Base-by-base conservation (phyloP, 495 filamentous ascomycete genomes). In the Bacidia gigantensis region DNA sequence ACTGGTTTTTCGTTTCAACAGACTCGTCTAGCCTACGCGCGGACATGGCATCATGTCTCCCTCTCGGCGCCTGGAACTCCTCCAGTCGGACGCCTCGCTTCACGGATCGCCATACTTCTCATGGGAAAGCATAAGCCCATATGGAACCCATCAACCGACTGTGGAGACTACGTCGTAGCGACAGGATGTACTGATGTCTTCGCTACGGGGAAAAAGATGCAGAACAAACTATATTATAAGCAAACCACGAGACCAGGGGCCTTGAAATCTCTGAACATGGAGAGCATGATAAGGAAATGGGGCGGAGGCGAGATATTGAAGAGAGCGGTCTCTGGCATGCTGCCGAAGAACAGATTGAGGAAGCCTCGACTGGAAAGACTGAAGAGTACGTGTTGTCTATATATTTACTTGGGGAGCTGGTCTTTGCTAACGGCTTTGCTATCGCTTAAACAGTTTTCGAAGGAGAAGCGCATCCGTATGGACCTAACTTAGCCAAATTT, bases 101-200 rank as follows among this genome's bases (percentile, higher is more conserved):
- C 86, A 44, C 82, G 82, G 51, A 97, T 99, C 67, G 90, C 92
- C 58, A 75, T 84, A 55, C 74, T 84, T 53, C 81, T 99, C 22
- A 97, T 97, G 92, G 92, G 92, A 68, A 99, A 99, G 75, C 83
- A 97, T 76, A 99, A 99, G 69, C 92, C 92, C 12, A 97, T 95
- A 71, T 98, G 81, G 70, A 86, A 97, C 67, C 93, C 87, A 18
- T 79, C 83, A 54, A 95, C 92, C 51, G 92, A 98, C 75, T 97
- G 93, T 76, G 92, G 92, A 53, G 92, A 98, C 79, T 98, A 98
- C 67, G 90, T 98, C 3, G 92, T 98, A 0, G 90, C 89, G 3
- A 84, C 83, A 26, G 81, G 85, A 60, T 98, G 92, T 74, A 77
- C 82, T 49, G 81, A 87, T 53, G 76, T 98, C 35, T 81, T 84